phyloP scores from a whole-genome alignment of 306 rosid genomes.

The Dryas alaskensis region DNA sequence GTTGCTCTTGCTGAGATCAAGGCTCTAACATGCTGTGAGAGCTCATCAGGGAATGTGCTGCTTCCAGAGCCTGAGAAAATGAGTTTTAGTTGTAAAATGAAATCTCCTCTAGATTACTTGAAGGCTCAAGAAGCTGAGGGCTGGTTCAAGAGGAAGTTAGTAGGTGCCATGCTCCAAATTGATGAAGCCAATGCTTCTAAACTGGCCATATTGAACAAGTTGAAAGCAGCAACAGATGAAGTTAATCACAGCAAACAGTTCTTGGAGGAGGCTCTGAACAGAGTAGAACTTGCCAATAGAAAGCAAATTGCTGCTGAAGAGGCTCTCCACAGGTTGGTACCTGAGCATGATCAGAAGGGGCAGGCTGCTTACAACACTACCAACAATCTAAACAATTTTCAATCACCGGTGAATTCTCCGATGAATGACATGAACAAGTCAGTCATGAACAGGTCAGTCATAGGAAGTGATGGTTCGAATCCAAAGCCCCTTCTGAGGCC shows the following conservation, averaged over 20 bases:
- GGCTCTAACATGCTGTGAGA: constrained; percentile 49
- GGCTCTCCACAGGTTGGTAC: constrained; percentile 66
- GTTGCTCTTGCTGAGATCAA: constrained; percentile 86
- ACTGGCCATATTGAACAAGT: constrained; percentile 47
- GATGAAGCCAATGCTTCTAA: constrained; percentile 57
- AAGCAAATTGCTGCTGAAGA: constrained; percentile 75
- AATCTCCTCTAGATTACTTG: constrained; percentile 34
- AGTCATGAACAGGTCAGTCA: constrained; percentile 9
- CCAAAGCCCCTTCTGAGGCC: constrained; percentile 53
- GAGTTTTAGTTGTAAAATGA: constrained; percentile 38
- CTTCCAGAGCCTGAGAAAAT: constrained; percentile 56
- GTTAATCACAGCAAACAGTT: constrained; percentile 65
- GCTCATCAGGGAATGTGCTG: constrained; percentile 35
- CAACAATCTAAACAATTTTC: constrained; percentile 35
- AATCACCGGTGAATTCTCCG: constrained; percentile 35
- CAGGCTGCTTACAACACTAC: constrained; percentile 32
- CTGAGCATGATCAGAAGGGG: constrained; percentile 44
- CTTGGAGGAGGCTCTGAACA: constrained; percentile 71
- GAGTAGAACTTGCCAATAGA: constrained; percentile 67
- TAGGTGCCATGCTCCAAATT: constrained; percentile 47
- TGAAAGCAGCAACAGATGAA: constrained; percentile 84
- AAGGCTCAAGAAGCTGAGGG: constrained; percentile 44
- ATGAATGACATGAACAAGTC: constrained; percentile 31
- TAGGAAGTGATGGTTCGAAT: constrained; percentile 20
- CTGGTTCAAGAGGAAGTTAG: constrained; percentile 45